These are phyloP conservation scores for Nemania sp. DNA, from an alignment of 2,329 filamentous ascomycete species.

Conservation along the genomic window DNA sequence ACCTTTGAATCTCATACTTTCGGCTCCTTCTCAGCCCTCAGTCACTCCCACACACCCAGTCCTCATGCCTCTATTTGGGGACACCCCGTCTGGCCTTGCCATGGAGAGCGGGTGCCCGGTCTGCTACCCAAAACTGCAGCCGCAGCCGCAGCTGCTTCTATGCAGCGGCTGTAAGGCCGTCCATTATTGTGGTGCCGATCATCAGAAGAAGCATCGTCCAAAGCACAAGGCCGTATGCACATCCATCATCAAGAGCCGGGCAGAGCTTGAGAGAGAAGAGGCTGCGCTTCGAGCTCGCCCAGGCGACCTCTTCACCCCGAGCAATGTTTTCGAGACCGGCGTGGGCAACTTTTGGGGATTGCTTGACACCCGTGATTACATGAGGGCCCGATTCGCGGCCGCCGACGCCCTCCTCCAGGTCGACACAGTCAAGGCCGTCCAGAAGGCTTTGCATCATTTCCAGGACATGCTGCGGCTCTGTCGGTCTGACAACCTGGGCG, in stretches of 20 bases:
- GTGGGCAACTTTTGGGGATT: constrained; percentile 44
- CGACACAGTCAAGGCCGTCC: constrained; percentile 38
- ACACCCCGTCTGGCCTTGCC: constrained; percentile 15
- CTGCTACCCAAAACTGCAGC: constrained; percentile 13
- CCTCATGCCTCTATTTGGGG: constrained; percentile 9
- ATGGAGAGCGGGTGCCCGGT: constrained; percentile 17
- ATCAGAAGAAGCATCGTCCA: constrained; percentile 33
- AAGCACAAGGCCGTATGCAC: constrained; percentile 36
- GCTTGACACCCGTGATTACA: constrained; percentile 43
- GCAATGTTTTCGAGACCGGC: constrained; percentile 36
- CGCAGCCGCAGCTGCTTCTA: constrained; percentile 22
- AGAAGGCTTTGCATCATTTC: constrained; percentile 27
- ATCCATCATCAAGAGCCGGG: constrained; percentile 28
- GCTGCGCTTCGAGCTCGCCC: constrained; percentile 27
- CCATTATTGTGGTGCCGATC: constrained; percentile 35
- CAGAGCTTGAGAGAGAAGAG: constrained; percentile 33
- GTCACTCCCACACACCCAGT: constrained; percentile 1
- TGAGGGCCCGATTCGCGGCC: constrained; percentile 40
- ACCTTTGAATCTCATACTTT: constrained; percentile 6
- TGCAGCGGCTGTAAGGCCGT: constrained; percentile 36
- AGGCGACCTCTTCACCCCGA: constrained; percentile 5
- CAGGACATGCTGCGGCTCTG: constrained; percentile 31
- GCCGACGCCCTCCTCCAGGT: constrained; percentile 39
- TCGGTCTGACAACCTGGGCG: constrained; percentile 31
- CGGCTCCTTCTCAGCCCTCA: background rate